A percentile compares a stretch with the other conserved stretches of the same genome.
Conservation (phyloP, 2,329 filamentous ascomycete genomes). For the Fusarium sp. region DNA sequence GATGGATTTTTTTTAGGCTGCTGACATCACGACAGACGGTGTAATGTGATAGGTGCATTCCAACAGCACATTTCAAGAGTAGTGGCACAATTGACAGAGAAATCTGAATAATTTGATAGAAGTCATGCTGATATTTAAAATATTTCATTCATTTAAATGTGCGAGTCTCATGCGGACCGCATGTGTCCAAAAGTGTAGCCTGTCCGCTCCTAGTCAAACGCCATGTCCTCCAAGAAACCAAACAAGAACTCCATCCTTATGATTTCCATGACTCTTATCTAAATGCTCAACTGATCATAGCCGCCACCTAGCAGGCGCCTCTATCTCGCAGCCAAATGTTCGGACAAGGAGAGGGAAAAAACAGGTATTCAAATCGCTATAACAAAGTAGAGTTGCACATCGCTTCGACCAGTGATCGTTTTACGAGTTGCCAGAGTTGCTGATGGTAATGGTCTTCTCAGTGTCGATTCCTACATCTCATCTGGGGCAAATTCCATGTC, state of each 20-base stretch:
- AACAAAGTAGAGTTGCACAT: not conserved
- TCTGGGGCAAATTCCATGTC: slow-evolving; percentile 47
- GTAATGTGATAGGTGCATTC: slow-evolving; percentile 23
- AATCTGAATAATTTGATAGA: not conserved
- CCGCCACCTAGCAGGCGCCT: no score
- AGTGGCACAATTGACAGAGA: not conserved
- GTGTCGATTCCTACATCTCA: slow-evolving; percentile 47
- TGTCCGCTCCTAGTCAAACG: slow-evolving; percentile 19
- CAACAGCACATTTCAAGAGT: not conserved
- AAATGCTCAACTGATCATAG: not conserved
- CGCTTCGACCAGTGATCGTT: not conserved
- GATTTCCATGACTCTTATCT: slow-evolving; percentile 9
- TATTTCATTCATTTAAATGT: slow-evolving; percentile 19
- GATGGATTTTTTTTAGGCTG: slow-evolving; percentile 30
- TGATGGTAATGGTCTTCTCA: not conserved
- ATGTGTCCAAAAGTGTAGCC: not conserved
- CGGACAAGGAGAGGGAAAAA: not conserved
- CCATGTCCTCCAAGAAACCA: slow-evolving; percentile 14
- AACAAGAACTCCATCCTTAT: slow-evolving; percentile 24
- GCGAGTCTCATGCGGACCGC: not conserved
- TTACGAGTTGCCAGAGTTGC: not conserved
- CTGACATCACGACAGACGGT: slow-evolving; percentile 42
- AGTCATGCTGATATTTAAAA: not conserved
- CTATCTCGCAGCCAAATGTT: not conserved
- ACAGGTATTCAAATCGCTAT: not conserved